phyloP scores from a whole-genome alignment of 2,329 filamentous ascomycete genomes.

The Xylariaceae sp. region DNA sequence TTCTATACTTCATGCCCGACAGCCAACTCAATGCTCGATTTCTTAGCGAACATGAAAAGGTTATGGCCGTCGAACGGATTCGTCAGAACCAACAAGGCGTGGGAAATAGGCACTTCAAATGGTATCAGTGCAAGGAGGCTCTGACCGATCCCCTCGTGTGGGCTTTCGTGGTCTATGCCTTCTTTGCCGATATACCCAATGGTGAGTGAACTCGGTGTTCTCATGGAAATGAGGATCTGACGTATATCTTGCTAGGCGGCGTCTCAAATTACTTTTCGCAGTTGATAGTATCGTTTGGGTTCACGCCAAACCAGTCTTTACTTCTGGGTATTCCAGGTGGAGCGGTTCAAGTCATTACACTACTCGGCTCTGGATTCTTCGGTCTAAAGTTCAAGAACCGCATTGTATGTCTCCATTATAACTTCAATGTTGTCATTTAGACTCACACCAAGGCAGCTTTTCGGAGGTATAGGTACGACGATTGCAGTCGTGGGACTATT shows the following conservation, averaged over 20 bases:
- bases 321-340: conserved; percentile 64
- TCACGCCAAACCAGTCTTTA: conserved; percentile 57
- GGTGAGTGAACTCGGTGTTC: conserved; percentile 19
- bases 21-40: conserved; percentile 38
- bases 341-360: conserved; percentile 57
- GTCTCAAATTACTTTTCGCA: conserved; percentile 39
- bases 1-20: conserved; percentile 46
- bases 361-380: conserved; percentile 47
- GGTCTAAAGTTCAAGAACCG: conserved; percentile 55
- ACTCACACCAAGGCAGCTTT: conserved; percentile 33
- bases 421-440: not conserved
- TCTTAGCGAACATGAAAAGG: conserved; percentile 55
- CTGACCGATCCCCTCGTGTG: conserved; percentile 36
- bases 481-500: conserved; percentile 57
- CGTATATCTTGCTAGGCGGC: conserved; percentile 19
- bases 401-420: conserved; percentile 31
- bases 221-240: not conserved
- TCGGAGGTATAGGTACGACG: conserved; percentile 48
- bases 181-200: conserved; percentile 36
- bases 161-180: conserved; percentile 32
- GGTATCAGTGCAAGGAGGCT: conserved; percentile 51
- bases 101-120: conserved; percentile 64
- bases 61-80: conserved; percentile 51
- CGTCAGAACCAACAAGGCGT: conserved; percentile 63
- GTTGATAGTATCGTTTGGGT: conserved; percentile 55